Base-by-base conservation (phyloP, 164 flowering plant species). In the Stephania yunnanensis region DNA sequence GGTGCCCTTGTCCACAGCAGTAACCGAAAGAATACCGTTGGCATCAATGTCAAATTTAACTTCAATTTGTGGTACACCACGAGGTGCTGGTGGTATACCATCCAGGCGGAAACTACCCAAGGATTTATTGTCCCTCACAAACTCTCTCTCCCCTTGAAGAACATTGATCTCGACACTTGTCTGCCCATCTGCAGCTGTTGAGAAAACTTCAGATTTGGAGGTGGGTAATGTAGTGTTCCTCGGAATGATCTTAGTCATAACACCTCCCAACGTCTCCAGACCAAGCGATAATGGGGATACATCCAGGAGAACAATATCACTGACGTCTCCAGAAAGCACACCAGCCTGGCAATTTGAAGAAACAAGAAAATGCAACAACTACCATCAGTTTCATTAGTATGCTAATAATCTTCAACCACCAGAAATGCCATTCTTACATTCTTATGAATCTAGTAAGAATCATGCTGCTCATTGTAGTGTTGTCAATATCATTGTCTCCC, bases 31-130 rank as follows among this genome's bases (percentile, higher is more conserved):
- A 46, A 87, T 85, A 5, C 89, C 88, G 77, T 86, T 84, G 75
- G 87, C 88, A 74, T 86, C 88, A 71, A 86, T 84, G 77, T 86
- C 87, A 70, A 86, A 86, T 42, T 83, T 84, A 46, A 86, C 89
- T 72, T 86, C 87, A 76, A 86, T 86, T 67, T 86, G 89, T 6
- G 89, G 89, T 65, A 86, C 89, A 36, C 89, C 89, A 70, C 95
- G 92, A 20, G 93, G 94, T 3, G 97, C 93, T 0, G 97, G 97
- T 2, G 94, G 94, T 52, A 91, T 90, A 29, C 97, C 96, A 83
- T 91, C 96, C 7, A 91, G 75, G 7, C 96, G 93, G 94, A 91
- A 91, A 76, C 78, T 90, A 17, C 96, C 96, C 55, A 91, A 87
- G 75, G 94, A 91, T 69, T 91, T 91, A 84, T 91, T 91, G 77